Evolutionary conservation across 768 basidiomycete genomes (phyloP).

Genomic region (Lentinula aciculospora): DNA sequence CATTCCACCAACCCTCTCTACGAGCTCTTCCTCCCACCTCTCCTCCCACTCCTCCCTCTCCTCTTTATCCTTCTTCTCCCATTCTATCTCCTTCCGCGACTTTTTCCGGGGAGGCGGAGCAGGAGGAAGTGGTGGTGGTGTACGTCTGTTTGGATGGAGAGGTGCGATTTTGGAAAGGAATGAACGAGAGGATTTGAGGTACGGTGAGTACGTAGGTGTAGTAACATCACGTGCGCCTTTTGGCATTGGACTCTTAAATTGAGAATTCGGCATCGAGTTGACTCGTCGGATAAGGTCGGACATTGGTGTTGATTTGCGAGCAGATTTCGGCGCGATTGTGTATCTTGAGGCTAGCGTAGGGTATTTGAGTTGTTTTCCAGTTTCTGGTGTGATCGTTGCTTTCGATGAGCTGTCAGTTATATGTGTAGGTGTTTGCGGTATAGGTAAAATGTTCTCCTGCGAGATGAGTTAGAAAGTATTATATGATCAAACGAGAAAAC

Average conservation of each 20-base stretch:
- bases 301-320: conserved; percentile 54
- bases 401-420: conserved; percentile 7
- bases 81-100: conserved; percentile 69
- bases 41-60: conserved; percentile 76
- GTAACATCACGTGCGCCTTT: too few species aligned
- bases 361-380: neutral
- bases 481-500: neutral
- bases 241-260: conserved; percentile 33
- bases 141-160: conserved; percentile 65
- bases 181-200: conserved; percentile 57
- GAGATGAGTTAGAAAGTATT: neutral
- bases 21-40: conserved; percentile 74
- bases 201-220: conserved; percentile 47
- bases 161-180: conserved; percentile 68
- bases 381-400: conserved; percentile 6
- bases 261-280: conserved; percentile 61
- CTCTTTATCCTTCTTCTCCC: conserved; percentile 77
- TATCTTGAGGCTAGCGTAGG: conserved; percentile 28
- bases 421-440: neutral
- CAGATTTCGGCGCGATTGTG: conserved; percentile 39
- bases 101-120: conserved; percentile 70
- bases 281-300: conserved; percentile 71
- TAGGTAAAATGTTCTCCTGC: conserved; percentile 1
- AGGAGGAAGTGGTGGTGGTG: conserved; percentile 70
- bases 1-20: conserved; percentile 69